Conservation (phyloP, 441 rosid species). For the Macaranga tanarius region DNA sequence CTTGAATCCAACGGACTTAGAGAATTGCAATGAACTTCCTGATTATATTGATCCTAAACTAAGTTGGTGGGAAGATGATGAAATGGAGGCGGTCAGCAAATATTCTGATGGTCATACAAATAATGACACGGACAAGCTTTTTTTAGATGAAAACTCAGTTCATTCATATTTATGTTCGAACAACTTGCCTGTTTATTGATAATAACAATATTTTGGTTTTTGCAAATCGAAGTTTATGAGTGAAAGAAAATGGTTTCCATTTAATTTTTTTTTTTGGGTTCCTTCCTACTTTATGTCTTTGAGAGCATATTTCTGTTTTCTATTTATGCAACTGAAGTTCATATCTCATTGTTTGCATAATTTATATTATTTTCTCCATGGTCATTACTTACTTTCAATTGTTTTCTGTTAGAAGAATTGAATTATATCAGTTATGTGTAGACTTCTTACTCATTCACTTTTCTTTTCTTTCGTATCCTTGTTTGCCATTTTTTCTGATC, state of each 20-base stretch:
- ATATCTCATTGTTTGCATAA: too few species aligned
- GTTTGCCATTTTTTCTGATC: background rate
- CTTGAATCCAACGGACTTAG: background rate
- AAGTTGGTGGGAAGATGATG: slow-evolving; percentile 3
- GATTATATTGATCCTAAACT: slow-evolving; percentile 2
- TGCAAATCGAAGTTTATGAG: too few species aligned
- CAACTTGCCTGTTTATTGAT: background rate
- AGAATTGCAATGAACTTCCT: slow-evolving; percentile 1
- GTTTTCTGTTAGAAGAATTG: too few species aligned
- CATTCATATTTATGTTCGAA: background rate
- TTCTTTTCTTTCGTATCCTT: background rate
- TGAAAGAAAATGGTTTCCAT: too few species aligned
- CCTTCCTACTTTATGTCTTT: too few species aligned
- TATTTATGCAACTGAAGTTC: too few species aligned
- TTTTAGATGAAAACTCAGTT: background rate
- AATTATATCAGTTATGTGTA: too few species aligned
- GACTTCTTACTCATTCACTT: too few species aligned
- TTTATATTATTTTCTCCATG: too few species aligned
- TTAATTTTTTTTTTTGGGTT: too few species aligned
- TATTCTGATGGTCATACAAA: background rate
- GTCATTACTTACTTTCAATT: too few species aligned
- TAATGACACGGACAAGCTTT: background rate
- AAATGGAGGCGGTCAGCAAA: background rate
- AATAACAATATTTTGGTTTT: background rate
- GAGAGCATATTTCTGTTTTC: too few species aligned